Percentiles rank a stretch among this genome's conserved stretches.
These are phyloP conservation scores for Gloeostereum incarnatum DNA, from an alignment of 768 basidiomycete species.

Conservation along the genomic window DNA sequence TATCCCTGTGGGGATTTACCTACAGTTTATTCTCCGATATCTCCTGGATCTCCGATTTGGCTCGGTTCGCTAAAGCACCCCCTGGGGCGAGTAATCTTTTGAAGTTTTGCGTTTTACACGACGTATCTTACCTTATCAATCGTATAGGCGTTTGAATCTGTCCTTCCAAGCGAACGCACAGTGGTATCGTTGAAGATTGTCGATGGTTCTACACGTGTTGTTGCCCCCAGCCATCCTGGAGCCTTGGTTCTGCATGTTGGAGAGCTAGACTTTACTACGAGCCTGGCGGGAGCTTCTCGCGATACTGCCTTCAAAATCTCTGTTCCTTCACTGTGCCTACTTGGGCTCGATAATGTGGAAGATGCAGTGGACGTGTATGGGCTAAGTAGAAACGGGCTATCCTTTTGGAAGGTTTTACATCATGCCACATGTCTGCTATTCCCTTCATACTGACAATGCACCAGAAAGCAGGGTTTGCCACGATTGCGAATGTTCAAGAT, in stretches of 20 bases:
- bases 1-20: conserved; percentile 57
- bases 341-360: conserved; percentile 46
- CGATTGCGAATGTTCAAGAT: conserved; percentile 49
- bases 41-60: conserved; percentile 53
- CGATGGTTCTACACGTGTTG: conserved; percentile 58
- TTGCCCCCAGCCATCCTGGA: conserved; percentile 52
- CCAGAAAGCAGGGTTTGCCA: conserved; percentile 60
- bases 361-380: conserved; percentile 15
- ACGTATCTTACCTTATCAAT: neutral
- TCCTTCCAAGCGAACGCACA: conserved; percentile 85
- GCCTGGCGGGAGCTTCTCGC: conserved; percentile 58
- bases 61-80: conserved; percentile 66
- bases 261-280: conserved; percentile 60
- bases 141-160: conserved; percentile 76
- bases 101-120: neutral
- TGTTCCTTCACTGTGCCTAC: conserved; percentile 38
- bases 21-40: conserved; percentile 54
- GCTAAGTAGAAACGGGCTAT: conserved; percentile 22
- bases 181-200: conserved; percentile 51
- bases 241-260: conserved; percentile 60
- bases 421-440: neutral
- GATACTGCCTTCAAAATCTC: conserved; percentile 42
- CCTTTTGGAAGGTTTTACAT: conserved; percentile 59
- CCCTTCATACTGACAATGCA: neutral
- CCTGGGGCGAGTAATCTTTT: conserved; percentile 60